Percentiles rank a stretch among this genome's conserved stretches.
Evolutionary conservation across 2,329 filamentous ascomycete species (phyloP).

Genomic region (Claviceps africana): DNA sequence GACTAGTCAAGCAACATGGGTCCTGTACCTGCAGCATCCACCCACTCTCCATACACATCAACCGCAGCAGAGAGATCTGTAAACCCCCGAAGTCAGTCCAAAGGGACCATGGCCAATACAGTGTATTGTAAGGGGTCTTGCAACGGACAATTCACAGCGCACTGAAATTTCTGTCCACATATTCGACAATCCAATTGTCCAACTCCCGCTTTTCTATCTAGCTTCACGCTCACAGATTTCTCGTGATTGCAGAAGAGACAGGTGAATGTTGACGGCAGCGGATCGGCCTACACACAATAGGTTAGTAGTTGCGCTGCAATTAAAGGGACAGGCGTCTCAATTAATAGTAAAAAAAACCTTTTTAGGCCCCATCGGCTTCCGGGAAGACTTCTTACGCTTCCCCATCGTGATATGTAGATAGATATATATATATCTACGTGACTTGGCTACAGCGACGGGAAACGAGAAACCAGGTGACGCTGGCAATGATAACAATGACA

Average conservation of each 20-base stretch:
- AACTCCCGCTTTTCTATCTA: constrained; percentile 84
- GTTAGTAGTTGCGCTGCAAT: not conserved
- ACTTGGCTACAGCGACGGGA: not conserved
- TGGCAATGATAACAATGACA: too few species aligned
- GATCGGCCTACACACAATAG: constrained; percentile 40
- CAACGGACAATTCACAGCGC: constrained; percentile 71
- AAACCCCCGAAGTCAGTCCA: constrained; percentile 7
- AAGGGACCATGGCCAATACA: not conserved
- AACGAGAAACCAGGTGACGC: not conserved
- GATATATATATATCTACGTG: not conserved
- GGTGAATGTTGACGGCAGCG: constrained; percentile 71
- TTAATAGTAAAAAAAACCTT: constrained; percentile 48
- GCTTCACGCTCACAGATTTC: constrained; percentile 75
- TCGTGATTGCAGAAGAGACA: constrained; percentile 99
- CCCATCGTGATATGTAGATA: constrained; percentile 43
- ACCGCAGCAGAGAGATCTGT: constrained; percentile 78
- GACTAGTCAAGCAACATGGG: not conserved
- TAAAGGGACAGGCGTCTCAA: not conserved
- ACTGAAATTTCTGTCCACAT: constrained; percentile 88
- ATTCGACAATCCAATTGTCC: constrained; percentile 81
- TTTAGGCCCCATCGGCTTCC: constrained; percentile 68
- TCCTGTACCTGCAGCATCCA: constrained; percentile 59
- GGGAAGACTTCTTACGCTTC: constrained; percentile 86
- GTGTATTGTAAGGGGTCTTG: not conserved
- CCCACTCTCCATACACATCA: constrained; percentile 96